These are phyloP conservation scores for Lanmaoa pseudosensibilis DNA, from an alignment of 768 basidiomycete genomes.

Conservation along the genomic window DNA sequence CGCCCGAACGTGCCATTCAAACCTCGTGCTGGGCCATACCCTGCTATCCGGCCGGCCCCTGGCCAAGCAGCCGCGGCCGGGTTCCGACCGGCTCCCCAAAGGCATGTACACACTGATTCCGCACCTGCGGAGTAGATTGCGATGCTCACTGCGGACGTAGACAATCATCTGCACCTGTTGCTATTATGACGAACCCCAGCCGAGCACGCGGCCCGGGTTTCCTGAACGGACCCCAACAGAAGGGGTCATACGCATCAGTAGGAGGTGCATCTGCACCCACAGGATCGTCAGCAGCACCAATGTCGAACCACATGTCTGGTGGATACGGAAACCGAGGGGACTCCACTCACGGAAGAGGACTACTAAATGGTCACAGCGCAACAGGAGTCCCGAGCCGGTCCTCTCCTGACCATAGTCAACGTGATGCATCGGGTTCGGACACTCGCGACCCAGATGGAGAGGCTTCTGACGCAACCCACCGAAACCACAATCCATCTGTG, in stretches of 20 bases:
- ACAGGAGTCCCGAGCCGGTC: neutral
- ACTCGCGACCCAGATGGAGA: slow-evolving; percentile 5
- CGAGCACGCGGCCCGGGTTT: slow-evolving; percentile 35
- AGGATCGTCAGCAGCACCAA: neutral
- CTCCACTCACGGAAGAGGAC: slow-evolving; percentile 3
- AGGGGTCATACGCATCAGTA: slow-evolving; percentile 8
- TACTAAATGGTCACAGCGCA: slow-evolving; percentile 7
- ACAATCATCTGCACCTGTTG: slow-evolving; percentile 47
- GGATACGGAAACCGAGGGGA: slow-evolving; percentile 4
- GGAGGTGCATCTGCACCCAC: slow-evolving; percentile 1
- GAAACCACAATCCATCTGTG: slow-evolving; percentile 12
- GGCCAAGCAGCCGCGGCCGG: slow-evolving; percentile 59
- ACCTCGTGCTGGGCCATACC: slow-evolving; percentile 67
- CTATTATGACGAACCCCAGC: slow-evolving; percentile 80
- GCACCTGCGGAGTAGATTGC: neutral
- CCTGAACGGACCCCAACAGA: slow-evolving; percentile 8
- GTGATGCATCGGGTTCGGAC: neutral
- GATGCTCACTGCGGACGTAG: slow-evolving; percentile 10
- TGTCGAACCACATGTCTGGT: neutral
- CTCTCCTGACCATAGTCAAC: neutral
- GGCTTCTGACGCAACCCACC: neutral
- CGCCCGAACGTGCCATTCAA: slow-evolving; percentile 56
- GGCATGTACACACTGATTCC: slow-evolving; percentile 9
- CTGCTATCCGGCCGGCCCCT: slow-evolving; percentile 52
- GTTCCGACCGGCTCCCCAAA: slow-evolving; percentile 56